phyloP scores from a whole-genome alignment of 257 asterid species.

The Ajuga chamaepitys region DNA sequence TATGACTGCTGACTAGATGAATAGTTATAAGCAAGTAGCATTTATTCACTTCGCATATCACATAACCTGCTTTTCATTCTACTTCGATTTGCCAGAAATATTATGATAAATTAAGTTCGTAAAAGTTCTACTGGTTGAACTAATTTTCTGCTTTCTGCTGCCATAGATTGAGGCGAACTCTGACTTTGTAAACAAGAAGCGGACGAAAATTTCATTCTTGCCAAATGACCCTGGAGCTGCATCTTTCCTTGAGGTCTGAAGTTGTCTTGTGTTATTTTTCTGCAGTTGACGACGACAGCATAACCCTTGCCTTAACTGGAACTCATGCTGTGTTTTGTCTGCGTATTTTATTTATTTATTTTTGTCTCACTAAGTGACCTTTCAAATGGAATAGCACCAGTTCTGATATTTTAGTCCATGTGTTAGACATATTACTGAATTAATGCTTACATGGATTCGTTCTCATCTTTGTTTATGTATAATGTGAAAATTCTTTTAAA shows the following conservation, averaged over 20 bases:
- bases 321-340: background rate
- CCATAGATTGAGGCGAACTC: slow-evolving; percentile 71
- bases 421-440: background rate
- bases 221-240: slow-evolving; percentile 70
- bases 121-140: slow-evolving; percentile 1
- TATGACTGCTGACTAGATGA: background rate
- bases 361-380: background rate
- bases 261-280: background rate
- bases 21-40: background rate
- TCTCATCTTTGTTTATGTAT: background rate
- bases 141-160: slow-evolving; percentile 21
- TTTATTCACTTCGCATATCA: background rate
- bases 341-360: background rate
- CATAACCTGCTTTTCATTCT: background rate
- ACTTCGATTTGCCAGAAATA: background rate
- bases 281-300: background rate
- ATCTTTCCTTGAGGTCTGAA: slow-evolving; percentile 78
- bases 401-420: background rate
- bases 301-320: background rate
- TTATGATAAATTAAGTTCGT: background rate
- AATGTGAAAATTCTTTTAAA: background rate
- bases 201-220: slow-evolving; percentile 49
- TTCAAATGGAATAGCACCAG: background rate
- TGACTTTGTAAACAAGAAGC: slow-evolving; percentile 66
- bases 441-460: background rate